Base-by-base conservation (phyloP, 495 filamentous ascomycete genomes). In the Lichina pygmaea region DNA sequence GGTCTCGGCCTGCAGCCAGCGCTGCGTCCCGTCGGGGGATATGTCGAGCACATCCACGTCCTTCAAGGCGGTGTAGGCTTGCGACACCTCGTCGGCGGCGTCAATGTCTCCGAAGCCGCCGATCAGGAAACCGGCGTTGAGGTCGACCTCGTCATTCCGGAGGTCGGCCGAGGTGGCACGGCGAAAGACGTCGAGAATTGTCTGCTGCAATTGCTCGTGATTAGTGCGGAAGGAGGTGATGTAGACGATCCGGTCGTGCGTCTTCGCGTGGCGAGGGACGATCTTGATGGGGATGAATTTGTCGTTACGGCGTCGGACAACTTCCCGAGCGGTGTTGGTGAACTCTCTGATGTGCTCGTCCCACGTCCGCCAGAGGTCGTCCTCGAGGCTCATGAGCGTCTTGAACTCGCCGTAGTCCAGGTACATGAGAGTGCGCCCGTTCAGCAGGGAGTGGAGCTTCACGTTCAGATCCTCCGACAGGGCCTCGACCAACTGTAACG, bases 271-370 rank as follows among this genome's bases (percentile, higher is more conserved):
- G 42, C 80, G 75, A 13, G 84, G 73, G 44, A 62, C 63, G 54
- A 99, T 83, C 59, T 95, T 95, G 63, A 99, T 93, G 7, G 86
- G 86, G 50, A 99, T 95, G 60, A 95, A 95, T 53, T 85, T 89
- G 59, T 95, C 89, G 50, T 86, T 84, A 46, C 86, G 73, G 48
- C 83, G 78, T 47, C 85, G 71, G 11, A 81, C 93, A 7, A 86
- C 81, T 48, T 95, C 91, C 54, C 89, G 78, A 12, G 89, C 89
- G 52, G 95, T 80, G 53, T 91, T 92, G 12, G 86, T 94, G 56
- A 99, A 95, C 52, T 94, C 91, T 59, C 93, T 94, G 53, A 91
- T 67, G 56, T 84, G 81, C 48, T 93, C 84, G 47, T 95, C 89
- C 89, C 89, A 99, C 16, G 75, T 75, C 39, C 68, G 69, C 71